Conservation (phyloP, 805 yeast species). For the Lachancea quebecensis region DNA sequence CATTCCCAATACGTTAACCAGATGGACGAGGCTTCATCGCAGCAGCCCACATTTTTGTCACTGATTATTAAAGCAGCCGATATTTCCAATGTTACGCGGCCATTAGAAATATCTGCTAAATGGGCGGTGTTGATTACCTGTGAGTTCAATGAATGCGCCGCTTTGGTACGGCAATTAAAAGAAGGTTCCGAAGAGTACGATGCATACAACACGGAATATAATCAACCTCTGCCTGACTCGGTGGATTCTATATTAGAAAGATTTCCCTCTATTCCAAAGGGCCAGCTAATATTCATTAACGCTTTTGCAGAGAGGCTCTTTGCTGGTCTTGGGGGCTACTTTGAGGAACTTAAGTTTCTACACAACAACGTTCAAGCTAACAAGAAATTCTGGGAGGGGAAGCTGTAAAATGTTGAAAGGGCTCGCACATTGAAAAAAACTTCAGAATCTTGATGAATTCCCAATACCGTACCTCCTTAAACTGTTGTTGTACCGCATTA, state of each 20-base stretch:
- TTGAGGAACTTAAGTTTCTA: slow-evolving; percentile 57
- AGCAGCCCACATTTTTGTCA: slow-evolving; percentile 45
- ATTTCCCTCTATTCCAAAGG: slow-evolving; percentile 50
- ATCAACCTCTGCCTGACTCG: slow-evolving; percentile 30
- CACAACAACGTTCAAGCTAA: slow-evolving; percentile 47
- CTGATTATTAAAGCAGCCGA: slow-evolving; percentile 90
- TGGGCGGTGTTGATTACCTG: slow-evolving; percentile 81
- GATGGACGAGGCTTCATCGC: slow-evolving; percentile 32
- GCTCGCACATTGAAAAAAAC: not conserved
- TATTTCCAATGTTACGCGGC: slow-evolving; percentile 86
- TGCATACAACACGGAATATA: slow-evolving; percentile 1
- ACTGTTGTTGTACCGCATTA: too few relatives aligned
- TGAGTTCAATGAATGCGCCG: slow-evolving; percentile 66
- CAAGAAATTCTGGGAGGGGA: slow-evolving; percentile 47
- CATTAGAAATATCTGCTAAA: slow-evolving; percentile 63
- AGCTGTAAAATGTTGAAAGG: not conserved
- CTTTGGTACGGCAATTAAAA: slow-evolving; percentile 38
- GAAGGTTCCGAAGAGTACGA: slow-evolving; percentile 12
- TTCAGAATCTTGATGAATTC: too few relatives aligned
- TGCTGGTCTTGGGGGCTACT: slow-evolving; percentile 48
- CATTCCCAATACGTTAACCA: slow-evolving; percentile 66
- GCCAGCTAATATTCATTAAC: slow-evolving; percentile 77
- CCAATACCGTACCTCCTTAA: too few relatives aligned
- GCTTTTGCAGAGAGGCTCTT: slow-evolving; percentile 78
- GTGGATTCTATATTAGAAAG: slow-evolving; percentile 39